phyloP scores from a whole-genome alignment of 1,284 basidiomycete species.

The Cystobasidium sp. region DNA sequence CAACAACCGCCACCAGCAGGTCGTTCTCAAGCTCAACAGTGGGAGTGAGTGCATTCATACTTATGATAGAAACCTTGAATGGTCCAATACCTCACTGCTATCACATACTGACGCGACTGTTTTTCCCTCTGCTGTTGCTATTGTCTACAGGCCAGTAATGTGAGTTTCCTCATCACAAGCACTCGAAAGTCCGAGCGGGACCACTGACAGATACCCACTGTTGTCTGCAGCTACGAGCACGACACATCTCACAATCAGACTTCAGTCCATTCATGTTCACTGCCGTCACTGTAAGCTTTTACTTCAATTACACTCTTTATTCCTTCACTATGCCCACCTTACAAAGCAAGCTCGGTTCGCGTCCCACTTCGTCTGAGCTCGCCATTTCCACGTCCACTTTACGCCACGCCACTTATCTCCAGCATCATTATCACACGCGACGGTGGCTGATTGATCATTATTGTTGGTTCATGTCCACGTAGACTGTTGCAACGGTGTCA shows the following conservation, averaged over 20 bases:
- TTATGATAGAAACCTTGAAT: background rate
- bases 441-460: slow-evolving; percentile 16
- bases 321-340: background rate
- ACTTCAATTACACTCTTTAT: too few relatives aligned
- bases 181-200: background rate
- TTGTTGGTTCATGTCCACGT: background rate
- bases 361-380: slow-evolving; percentile 8
- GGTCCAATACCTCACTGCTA: background rate
- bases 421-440: background rate
- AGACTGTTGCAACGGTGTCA: slow-evolving; percentile 41
- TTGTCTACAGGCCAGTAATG: slow-evolving; percentile 26
- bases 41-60: background rate
- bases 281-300: slow-evolving; percentile 29
- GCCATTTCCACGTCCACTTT: slow-evolving; percentile 23
- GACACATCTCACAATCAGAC: slow-evolving; percentile 35
- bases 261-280: slow-evolving; percentile 38
- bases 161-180: background rate
- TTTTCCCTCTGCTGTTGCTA: background rate
- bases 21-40: slow-evolving; percentile 10
- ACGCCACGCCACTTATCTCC: background rate
- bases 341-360: background rate
- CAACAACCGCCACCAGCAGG: slow-evolving; percentile 20
- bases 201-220: background rate
- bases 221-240: slow-evolving; percentile 30
- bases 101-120: slow-evolving; percentile 6